phyloP scores from a whole-genome alignment of 129 eudicot species.

The Centrapalus pauciflorus region DNA sequence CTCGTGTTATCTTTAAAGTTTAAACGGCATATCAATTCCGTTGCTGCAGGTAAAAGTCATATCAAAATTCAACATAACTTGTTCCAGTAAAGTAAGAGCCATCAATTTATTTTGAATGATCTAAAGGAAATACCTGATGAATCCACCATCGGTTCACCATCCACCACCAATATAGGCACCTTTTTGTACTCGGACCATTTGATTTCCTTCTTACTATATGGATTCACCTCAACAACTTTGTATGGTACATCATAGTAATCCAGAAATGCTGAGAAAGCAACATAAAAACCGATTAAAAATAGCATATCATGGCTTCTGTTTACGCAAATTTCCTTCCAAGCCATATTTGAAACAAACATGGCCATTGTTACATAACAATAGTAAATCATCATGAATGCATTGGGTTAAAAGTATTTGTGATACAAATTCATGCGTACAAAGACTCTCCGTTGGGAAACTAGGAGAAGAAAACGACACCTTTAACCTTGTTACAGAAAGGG shows the following conservation, averaged over 20 bases:
- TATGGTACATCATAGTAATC: conserved; percentile 78
- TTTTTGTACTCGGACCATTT: conserved; percentile 88
- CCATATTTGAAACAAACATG: neutral
- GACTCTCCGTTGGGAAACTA: neutral
- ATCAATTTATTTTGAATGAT: neutral
- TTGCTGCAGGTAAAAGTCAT: too few relatives aligned
- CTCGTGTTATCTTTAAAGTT: conserved; percentile 17
- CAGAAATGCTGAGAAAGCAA: conserved; percentile 58
- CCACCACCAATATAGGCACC: conserved; percentile 76
- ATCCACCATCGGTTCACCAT: conserved; percentile 68
- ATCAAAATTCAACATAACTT: neutral
- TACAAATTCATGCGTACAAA: neutral
- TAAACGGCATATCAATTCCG: neutral
- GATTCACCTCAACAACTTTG: conserved; percentile 79
- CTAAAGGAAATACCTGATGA: conserved; percentile 73
- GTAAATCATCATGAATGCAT: neutral
- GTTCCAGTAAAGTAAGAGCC: too few relatives aligned
- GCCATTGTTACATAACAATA: neutral
- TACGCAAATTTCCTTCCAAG: neutral
- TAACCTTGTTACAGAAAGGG: conserved; percentile 55
- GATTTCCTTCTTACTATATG: conserved; percentile 77
- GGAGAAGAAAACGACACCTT: conserved; percentile 24
- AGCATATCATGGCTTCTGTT: neutral
- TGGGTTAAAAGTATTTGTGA: neutral
- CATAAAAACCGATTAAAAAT: neutral